Base-by-base conservation (phyloP, 2,329 filamentous ascomycete species). In the Bipolaris victoriae region DNA sequence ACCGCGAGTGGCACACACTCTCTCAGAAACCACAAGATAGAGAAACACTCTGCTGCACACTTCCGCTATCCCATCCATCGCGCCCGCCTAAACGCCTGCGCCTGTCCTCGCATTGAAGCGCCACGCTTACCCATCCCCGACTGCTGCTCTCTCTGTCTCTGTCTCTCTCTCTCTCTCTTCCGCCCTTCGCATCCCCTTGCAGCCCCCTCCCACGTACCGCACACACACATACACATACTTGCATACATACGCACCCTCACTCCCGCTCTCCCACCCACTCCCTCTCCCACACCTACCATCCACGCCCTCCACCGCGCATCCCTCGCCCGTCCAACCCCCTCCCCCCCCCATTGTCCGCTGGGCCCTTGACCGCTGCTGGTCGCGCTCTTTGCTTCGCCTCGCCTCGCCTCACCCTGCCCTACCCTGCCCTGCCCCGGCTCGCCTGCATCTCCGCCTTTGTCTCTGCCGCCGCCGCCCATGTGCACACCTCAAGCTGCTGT, bases 401-500 rank as follows among this genome's bases (percentile, higher is more conserved):
- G 37, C 37, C 37, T 40, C 18, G 18, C 10, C 18, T 13, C 10
- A n/a, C 37, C n/a, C 37, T 40, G 37, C 37, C 16, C 20, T 40
- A n/a, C 37, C 16, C 9, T 40, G 10, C 37, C 16, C 11, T 24
- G 20, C 18, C 22, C 39, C 39, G 18, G 45, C 49, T 47, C 13
- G 39, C 49, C 50, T 55, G n/a, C 18, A 3, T 13, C 37, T 40
- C 37, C 10, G 37, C 37, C 11, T 11, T n/a, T 41, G 44, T 48
- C 26, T 39, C 51, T 11, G 16, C 36, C n/a, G 52, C 48, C 52
- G 47, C 59, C 53, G 63, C 65, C 64, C 58, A 67, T 68, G 67
- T 53, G 62, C 65, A 60, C 62, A 49, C 60, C 60, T 53, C 58
- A 56, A 58, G 56, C 66, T 51, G 54, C 44, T 64, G 59, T 61